These are phyloP conservation scores for Pseudognaphalium luteoalbum DNA, from an alignment of 129 eudicot genomes.

Conservation along the genomic window DNA sequence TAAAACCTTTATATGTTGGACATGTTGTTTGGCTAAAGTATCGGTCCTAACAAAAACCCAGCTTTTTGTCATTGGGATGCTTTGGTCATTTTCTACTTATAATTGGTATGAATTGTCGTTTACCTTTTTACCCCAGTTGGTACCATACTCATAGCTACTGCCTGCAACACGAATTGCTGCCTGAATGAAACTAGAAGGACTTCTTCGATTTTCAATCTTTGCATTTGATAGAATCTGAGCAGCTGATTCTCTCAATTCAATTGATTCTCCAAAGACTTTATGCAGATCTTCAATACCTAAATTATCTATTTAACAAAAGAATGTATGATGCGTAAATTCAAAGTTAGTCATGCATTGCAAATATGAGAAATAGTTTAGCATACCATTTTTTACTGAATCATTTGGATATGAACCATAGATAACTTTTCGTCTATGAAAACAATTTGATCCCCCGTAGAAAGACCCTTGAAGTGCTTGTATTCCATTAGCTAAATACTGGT, in stretches of 20 bases:
- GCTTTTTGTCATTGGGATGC: no score
- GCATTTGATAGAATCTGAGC: conserved; percentile 23
- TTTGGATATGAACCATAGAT: conserved; percentile 54
- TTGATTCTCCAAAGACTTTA: conserved; percentile 44
- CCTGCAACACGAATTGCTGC: conserved; percentile 42
- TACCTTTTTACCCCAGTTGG: conserved; percentile 66
- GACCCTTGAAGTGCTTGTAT: conserved; percentile 52
- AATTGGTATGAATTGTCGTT: background rate
- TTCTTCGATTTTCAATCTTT: background rate
- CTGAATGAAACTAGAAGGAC: conserved; percentile 36
- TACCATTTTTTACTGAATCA: conserved; percentile 36
- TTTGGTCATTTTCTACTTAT: background rate
- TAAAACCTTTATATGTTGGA: no score
- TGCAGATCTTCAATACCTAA: conserved; percentile 28
- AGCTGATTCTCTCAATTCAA: conserved; percentile 40
- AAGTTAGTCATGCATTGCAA: conserved; percentile 12
- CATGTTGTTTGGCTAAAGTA: no score
- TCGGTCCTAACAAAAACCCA: no score
- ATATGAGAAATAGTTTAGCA: background rate
- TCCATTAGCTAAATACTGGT: conserved; percentile 35
- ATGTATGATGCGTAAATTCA: background rate
- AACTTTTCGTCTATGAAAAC: conserved; percentile 60
- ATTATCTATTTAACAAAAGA: conserved; percentile 18
- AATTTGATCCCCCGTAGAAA: conserved; percentile 46
- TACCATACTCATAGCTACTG: conserved; percentile 53